phyloP scores from a whole-genome alignment of 192 early-diverging fungal genomes.

The Coemansia sp. region DNA sequence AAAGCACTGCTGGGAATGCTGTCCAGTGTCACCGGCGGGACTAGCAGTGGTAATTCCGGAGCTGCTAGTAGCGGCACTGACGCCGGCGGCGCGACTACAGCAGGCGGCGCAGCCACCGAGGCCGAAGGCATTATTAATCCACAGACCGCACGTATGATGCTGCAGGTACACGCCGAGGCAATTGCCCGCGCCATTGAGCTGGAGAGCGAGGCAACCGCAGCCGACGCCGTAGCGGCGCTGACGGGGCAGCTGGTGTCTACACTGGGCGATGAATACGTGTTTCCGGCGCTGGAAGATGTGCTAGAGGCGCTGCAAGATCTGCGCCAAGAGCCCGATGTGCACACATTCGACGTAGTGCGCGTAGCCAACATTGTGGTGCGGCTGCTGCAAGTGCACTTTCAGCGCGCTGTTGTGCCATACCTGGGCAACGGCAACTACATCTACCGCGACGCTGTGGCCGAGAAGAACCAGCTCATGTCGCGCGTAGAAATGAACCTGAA shows the following conservation, averaged over 20 bases:
- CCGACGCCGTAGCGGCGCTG: slow-evolving; percentile 64
- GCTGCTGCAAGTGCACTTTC: slow-evolving; percentile 47
- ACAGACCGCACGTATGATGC: slow-evolving; percentile 39
- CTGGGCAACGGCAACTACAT: slow-evolving; percentile 51
- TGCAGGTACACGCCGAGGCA: slow-evolving; percentile 76
- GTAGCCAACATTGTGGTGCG: slow-evolving; percentile 29
- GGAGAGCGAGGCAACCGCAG: slow-evolving; percentile 61
- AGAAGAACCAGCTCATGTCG: slow-evolving; percentile 88
- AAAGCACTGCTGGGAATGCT: slow-evolving; percentile 53
- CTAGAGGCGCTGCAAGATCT: slow-evolving; percentile 42
- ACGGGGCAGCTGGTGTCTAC: slow-evolving; percentile 76
- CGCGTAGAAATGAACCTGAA: slow-evolving; percentile 81
- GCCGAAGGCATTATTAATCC: slow-evolving; percentile 29
- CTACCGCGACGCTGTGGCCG: slow-evolving; percentile 81
- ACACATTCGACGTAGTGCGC: slow-evolving; percentile 30
- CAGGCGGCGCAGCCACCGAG: slow-evolving; percentile 7
- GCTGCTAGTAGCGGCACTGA: background rate
- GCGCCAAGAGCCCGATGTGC: slow-evolving; percentile 45
- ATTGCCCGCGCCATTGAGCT: slow-evolving; percentile 79
- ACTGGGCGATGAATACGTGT: slow-evolving; percentile 81
- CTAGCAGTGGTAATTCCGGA: slow-evolving; percentile 4
- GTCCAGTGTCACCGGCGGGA: slow-evolving; percentile 36
- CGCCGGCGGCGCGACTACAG: background rate
- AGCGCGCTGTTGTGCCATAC: slow-evolving; percentile 46
- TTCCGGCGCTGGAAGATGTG: slow-evolving; percentile 76